phyloP scores from a whole-genome alignment of 768 basidiomycete species.

The Leccinum boreale region DNA sequence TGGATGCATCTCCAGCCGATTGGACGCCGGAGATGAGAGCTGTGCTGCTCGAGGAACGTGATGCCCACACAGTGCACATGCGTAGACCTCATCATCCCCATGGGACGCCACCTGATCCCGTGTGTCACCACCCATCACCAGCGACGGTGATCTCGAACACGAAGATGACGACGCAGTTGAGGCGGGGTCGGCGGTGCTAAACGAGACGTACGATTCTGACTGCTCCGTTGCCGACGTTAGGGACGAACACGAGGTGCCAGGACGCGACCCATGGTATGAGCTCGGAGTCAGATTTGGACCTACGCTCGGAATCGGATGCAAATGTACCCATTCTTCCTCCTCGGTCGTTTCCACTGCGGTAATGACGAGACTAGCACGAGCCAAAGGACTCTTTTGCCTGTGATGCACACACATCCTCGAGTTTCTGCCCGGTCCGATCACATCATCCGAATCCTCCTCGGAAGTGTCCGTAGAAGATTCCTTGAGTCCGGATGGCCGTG shows the following conservation, averaged over 20 bases:
- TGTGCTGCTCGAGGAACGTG: not conserved
- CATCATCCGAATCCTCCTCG: constrained; percentile 16
- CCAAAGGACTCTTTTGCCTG: constrained; percentile 7
- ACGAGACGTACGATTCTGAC: constrained; percentile 21
- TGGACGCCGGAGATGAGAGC: not conserved
- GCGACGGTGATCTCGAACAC: constrained; percentile 16
- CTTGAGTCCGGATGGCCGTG: constrained; percentile 21
- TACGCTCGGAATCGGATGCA: not conserved
- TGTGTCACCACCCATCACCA: not conserved
- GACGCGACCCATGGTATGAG: constrained; percentile 8
- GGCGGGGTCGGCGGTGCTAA: constrained; percentile 16
- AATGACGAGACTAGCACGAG: not conserved
- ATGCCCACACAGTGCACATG: constrained; percentile 23
- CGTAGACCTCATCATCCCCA: not conserved
- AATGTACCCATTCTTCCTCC: constrained; percentile 7
- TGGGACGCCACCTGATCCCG: not conserved
- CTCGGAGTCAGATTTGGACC: not conserved
- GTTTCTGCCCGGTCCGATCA: not conserved
- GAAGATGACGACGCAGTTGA: constrained; percentile 12
- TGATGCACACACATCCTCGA: constrained; percentile 1
- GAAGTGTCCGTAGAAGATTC: constrained; percentile 16
- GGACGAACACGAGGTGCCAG: constrained; percentile 18
- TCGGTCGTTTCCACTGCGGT: not conserved
- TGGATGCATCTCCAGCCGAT: constrained; percentile 16
- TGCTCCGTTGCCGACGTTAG: constrained; percentile 21